A percentile compares a stretch with the other conserved stretches of the same genome.
Conservation (phyloP, 2,329 filamentous ascomycete genomes). For the Alternaria tenuissima region DNA sequence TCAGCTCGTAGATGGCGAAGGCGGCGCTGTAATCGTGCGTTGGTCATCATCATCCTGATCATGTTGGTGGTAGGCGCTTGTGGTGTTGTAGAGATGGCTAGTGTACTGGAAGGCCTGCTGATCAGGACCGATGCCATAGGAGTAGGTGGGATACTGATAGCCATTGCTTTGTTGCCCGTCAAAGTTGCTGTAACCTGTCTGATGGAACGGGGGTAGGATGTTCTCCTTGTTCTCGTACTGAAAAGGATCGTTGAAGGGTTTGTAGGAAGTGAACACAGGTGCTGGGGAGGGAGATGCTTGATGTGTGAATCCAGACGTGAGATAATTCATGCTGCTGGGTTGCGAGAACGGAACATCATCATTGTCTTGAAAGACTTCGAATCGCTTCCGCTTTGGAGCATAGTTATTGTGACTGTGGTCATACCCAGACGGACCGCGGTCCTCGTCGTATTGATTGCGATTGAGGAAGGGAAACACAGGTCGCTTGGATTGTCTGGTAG, state of each 20-base stretch:
- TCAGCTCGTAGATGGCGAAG: slow-evolving; percentile 45
- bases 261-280: slow-evolving; percentile 38
- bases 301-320: slow-evolving; percentile 44
- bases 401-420: slow-evolving; percentile 37
- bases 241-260: slow-evolving; percentile 38
- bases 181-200: slow-evolving; percentile 33
- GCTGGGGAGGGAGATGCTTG: slow-evolving; percentile 37
- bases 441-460: slow-evolving; percentile 43
- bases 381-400: slow-evolving; percentile 46
- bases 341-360: slow-evolving; percentile 43
- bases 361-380: slow-evolving; percentile 54
- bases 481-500: slow-evolving; percentile 39
- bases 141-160: slow-evolving; percentile 40
- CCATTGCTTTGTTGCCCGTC: slow-evolving; percentile 33
- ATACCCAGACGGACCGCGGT: slow-evolving; percentile 42
- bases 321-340: slow-evolving; percentile 44
- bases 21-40: slow-evolving; percentile 48
- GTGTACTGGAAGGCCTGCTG: slow-evolving; percentile 39
- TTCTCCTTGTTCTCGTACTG: slow-evolving; percentile 49
- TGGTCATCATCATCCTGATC: slow-evolving; percentile 44
- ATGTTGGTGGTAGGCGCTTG: slow-evolving; percentile 36
- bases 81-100: slow-evolving; percentile 32
- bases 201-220: slow-evolving; percentile 32
- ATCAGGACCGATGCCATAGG: slow-evolving; percentile 42
- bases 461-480: slow-evolving; percentile 28